Evolutionary conservation across 495 filamentous ascomycete genomes (phyloP).

Genomic region (Astrothelium subdiscretum): DNA sequence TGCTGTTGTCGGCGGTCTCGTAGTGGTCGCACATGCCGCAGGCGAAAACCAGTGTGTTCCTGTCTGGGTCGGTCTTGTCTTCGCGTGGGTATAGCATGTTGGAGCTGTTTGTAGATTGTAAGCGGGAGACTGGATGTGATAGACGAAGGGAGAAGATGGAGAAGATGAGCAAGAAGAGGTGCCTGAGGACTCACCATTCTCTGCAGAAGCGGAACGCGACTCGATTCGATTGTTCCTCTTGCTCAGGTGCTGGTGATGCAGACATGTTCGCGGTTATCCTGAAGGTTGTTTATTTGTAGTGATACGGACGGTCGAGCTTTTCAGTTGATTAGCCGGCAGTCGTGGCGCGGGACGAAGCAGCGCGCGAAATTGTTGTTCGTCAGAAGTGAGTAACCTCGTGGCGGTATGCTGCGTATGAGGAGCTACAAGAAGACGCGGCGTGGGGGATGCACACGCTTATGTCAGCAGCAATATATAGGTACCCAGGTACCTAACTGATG

Average conservation of each 20-base stretch:
- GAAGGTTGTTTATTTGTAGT: no score
- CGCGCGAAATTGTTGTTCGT: no score
- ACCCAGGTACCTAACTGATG: no score
- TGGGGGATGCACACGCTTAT: no score
- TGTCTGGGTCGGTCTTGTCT: constrained; percentile 55
- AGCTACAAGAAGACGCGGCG: no score
- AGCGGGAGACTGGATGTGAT: not conserved
- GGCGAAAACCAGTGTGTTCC: constrained; percentile 55
- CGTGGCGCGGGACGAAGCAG: no score
- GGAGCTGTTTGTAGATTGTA: constrained; percentile 40
- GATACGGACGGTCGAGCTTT: no score
- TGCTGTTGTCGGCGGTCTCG: constrained; percentile 59
- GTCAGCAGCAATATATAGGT: no score
- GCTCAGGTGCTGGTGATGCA: constrained; percentile 37
- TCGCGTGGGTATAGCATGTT: constrained; percentile 98
- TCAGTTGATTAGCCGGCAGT: no score
- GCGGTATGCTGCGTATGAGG: no score
- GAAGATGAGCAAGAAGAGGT: no score
- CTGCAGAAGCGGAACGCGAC: constrained; percentile 94
- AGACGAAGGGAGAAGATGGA: constrained; percentile 3
- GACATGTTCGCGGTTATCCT: constrained; percentile 16
- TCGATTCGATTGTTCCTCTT: constrained; percentile 51
- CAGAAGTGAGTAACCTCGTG: no score
- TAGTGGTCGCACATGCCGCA: constrained; percentile 89
- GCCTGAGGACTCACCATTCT: constrained; percentile 66